Base-by-base conservation (phyloP, 1,139 yeast genomes). In the Nakaseomyces glabratus region DNA sequence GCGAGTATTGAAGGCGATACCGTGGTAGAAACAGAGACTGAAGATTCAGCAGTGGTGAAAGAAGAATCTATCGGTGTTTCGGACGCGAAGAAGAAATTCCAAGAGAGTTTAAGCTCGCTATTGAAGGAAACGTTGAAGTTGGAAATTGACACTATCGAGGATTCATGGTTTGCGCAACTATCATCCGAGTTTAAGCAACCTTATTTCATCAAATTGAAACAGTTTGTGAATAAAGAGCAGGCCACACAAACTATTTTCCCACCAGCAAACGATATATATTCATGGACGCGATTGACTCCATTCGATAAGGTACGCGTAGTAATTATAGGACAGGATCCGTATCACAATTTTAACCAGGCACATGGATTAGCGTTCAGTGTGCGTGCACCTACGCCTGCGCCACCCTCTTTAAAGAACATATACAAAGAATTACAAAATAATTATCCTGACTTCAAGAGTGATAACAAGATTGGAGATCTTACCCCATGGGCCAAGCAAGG, bases 341-440 rank as follows among this genome's bases (percentile, higher is more conserved):
- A 90, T 55, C 98, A 93, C 57, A 86, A 86, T 53, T 61, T 60
- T 47, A 82, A 82, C 51, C 98, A 90, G 57, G 99, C 99, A 0
- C 98, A 90, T 52, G 99, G 99, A 0, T 64, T 90, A 19, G 97
- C 98, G 4, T 90, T 90, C 50, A 81, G 93, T 9, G 98, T 90
- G 2, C 67, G 75, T 34, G 80, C 82, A 21, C 95, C 95, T 2
- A 77, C 85, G 1, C 72, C 65, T 4, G 74, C 94, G 0, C 99
- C 99, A 1, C 98, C 99, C 1, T 85, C 96, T 1, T 65, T 90
- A 43, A 67, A 74, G 36, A 90, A 90, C 53, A 93, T 90, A 39
- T 93, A 80, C 65, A 90, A 86, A 53, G 78, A 85, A 10, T 60
- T 90, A 12, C 22, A 20, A 35, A 93, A 86, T 55, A 54, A 56